Evolutionary conservation across 208 protist genomes (phyloP).

Genomic region (Blechomonas ayalai): DNA sequence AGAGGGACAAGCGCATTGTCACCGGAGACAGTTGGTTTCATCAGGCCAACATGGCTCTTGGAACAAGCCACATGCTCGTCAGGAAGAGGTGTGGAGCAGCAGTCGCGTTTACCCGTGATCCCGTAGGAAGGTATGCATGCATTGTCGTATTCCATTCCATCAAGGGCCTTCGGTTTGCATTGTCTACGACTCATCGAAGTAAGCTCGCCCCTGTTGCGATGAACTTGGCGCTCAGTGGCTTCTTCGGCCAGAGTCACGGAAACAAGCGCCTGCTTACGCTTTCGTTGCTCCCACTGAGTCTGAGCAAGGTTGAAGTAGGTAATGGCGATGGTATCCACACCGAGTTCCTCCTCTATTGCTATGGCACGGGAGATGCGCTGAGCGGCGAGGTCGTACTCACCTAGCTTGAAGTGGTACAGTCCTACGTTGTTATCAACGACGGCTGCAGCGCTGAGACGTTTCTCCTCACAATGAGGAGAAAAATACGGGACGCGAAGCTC

Average conservation of each 20-base stretch:
- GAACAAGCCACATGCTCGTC: too few relatives aligned
- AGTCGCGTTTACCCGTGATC: too few relatives aligned
- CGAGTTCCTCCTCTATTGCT: slow-evolving; percentile 43
- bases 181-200: slow-evolving; percentile 18
- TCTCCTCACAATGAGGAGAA: slow-evolving; percentile 25
- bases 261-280: slow-evolving; percentile 20
- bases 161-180: too few relatives aligned
- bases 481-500: slow-evolving; percentile 38
- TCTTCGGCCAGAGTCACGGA: slow-evolving; percentile 38
- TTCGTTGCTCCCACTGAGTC: slow-evolving; percentile 28
- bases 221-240: slow-evolving; percentile 45
- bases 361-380: slow-evolving; percentile 34
- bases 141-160: too few relatives aligned
- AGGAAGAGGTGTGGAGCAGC: too few relatives aligned
- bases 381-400: slow-evolving; percentile 56
- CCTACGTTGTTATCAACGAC: slow-evolving; percentile 73
- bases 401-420: slow-evolving; percentile 76
- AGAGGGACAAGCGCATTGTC: slow-evolving; percentile 4
- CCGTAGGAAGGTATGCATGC: too few relatives aligned
- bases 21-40: slow-evolving; percentile 1
- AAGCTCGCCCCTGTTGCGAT: slow-evolving; percentile 9
- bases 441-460: slow-evolving; percentile 27
- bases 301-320: slow-evolving; percentile 82
- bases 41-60: neutral
- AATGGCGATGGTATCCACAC: slow-evolving; percentile 51